Base-by-base conservation (phyloP, 1,139 yeast genomes). In the Geotrichum restrictum region DNA sequence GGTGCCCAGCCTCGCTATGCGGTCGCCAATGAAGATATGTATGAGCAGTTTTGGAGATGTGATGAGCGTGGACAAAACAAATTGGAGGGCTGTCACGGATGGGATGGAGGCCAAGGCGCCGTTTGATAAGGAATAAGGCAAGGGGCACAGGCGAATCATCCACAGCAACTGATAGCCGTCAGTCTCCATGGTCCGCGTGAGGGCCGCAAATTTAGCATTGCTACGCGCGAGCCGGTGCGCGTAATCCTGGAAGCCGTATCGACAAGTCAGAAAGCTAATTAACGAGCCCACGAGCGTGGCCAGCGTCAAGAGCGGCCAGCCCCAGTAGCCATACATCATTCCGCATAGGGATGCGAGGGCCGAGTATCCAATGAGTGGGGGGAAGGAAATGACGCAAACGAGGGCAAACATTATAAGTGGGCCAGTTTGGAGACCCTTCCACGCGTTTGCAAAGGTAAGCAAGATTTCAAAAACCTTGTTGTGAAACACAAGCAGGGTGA, bases 31-130 rank as follows among this genome's bases (percentile, higher is more conserved):
- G 64, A 88, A 91, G 6, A 88, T 71, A 63, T 86, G 91, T 54
- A 88, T 74, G 36, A 88, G 66, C 56, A 87, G 72, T 66, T 93
- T 91, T 2, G 98, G 98, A 0, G 95, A 80, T 0, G 95, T 82
- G 27, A 87, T 64, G 0, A 81, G 61, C 14, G 93, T 84, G 0
- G 97, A 96, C 40, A 82, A 66, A 6, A 83, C 73, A 66, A 85
- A 93, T 29, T 83, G 80, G 46, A 68, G 56, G 1, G 82, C 72
- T 0, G 83, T 74, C 16, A 89, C 75, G 31, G 87, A 85, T 0
- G 95, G 96, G 21, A 91, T 79, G 2, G 93, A 85, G 4, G 95
- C 93, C 59, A 93, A 75, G 0, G 95, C 97, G 3, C 97, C 98
- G 64, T 93, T 93, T 0, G 95, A 85, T 42, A 91, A 72, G 3